Evolutionary conservation across 257 asterid genomes (phyloP).

Genomic region (Osmanthus fragrans): DNA sequence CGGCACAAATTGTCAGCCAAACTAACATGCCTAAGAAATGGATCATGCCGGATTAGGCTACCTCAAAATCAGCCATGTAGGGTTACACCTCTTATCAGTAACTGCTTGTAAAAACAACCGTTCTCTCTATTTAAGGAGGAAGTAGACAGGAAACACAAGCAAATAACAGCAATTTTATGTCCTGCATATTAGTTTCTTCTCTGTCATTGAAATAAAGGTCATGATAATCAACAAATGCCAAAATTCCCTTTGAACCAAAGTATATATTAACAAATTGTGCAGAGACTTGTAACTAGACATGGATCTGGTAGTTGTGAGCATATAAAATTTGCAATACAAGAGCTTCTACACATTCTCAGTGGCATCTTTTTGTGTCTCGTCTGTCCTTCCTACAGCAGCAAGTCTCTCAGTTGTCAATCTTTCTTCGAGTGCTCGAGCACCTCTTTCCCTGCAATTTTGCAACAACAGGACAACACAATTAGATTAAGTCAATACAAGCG

Average conservation of each 20-base stretch:
- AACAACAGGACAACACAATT: neutral
- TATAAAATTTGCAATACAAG: constrained; percentile 18
- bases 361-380: constrained; percentile 55
- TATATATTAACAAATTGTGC: constrained; percentile 28
- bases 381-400: constrained; percentile 52
- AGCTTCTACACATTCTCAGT: constrained; percentile 59
- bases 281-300: constrained; percentile 27
- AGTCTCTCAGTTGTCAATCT: constrained; percentile 78
- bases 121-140: neutral
- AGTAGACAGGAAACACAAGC: neutral
- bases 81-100: too few relatives aligned
- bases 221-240: constrained; percentile 17
- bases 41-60: too few relatives aligned
- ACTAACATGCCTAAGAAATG: too few relatives aligned
- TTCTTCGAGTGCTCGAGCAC: constrained; percentile 94
- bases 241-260: constrained; percentile 24
- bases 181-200: neutral
- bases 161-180: neutral
- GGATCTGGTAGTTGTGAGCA: constrained; percentile 29
- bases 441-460: constrained; percentile 74
- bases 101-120: neutral
- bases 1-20: too few relatives aligned
- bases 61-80: too few relatives aligned
- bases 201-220: neutral
- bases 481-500: neutral